Evolutionary conservation across 139 green algal species (phyloP), one percentile per base, ranked within the genome.

Genomic region (Closterium sp.): DNA sequence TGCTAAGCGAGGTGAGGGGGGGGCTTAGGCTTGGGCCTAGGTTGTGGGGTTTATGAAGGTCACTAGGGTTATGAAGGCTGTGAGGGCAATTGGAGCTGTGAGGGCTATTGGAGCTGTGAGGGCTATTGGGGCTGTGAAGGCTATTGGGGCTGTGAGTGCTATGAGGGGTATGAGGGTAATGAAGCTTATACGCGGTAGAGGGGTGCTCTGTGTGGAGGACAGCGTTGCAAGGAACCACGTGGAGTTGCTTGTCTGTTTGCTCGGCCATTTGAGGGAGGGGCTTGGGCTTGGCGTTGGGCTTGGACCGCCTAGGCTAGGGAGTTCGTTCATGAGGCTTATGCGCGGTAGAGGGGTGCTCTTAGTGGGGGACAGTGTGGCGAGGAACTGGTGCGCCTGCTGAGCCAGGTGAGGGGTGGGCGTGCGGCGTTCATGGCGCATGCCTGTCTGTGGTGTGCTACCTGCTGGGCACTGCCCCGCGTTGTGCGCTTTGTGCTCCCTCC

Each of bases 311-410:
- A n/a, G n/a, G n/a, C n/a, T n/a, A n/a, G n/a, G n/a, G n/a, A n/a
- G n/a, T n/a, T n/a, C n/a, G 43, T 69, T 69, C 43, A 69, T 12
- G 43, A 69, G 43, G 43, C 12, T 69, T 69, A 16, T 69, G 43
- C 23, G 43, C 43, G 43, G 43, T 69, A 69, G 2, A 16, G 43
- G 3, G 43, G 89, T 91, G 25, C 33, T 89, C 28, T 91, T 91
- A 19, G 36, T 91, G 28, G 89, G 89, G 36, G 89, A 91, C 89
- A 89, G 43, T 19, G 35, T 91, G 69, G 89, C 64, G 1, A 0
- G 89, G 31, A 91, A 91, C 36, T 91, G 28, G 25, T 91, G 4
- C 90, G 89, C 36, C 36, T 91, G 9, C 89, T 91, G 25, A 88
- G 89, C 21, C 55, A 91, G 89, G 89, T 91, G 55, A 35, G 34